Conservation (phyloP, 2,329 filamentous ascomycete species). For the Stagonosporopsis cucurbitacearum region DNA sequence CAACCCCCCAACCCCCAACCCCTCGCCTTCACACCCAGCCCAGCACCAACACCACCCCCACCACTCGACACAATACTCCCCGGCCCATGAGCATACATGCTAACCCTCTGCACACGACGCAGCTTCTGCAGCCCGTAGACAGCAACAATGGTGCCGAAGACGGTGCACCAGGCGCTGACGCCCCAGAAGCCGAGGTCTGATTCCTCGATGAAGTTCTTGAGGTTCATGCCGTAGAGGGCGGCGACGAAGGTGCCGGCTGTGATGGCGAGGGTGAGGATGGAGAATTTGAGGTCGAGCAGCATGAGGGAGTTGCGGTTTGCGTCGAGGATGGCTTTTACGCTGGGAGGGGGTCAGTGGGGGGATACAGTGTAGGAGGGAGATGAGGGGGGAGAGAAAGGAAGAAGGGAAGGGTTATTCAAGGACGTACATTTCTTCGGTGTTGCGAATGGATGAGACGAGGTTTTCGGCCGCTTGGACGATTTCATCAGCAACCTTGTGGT, state of each 20-base stretch:
- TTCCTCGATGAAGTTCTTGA: conserved; percentile 98
- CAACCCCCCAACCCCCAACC: conserved; percentile 38
- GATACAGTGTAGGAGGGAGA: no score
- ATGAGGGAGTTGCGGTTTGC: conserved; percentile 98
- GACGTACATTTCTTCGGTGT: conserved; percentile 95
- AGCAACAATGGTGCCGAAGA: conserved; percentile 79
- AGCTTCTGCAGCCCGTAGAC: conserved; percentile 84
- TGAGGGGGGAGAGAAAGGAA: neutral
- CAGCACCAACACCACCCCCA: no score
- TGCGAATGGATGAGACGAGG: conserved; percentile 90
- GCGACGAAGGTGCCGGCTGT: conserved; percentile 94
- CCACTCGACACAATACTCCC: conserved; percentile 27
- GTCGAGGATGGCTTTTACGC: conserved; percentile 94
- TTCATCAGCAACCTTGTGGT: conserved; percentile 97
- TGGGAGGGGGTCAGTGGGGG: conserved; percentile 48
- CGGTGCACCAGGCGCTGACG: conserved; percentile 73
- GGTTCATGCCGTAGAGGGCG: conserved; percentile 99
- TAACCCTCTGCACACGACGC: conserved; percentile 83
- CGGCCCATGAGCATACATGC: conserved; percentile 71
- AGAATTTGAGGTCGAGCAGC: conserved; percentile 95
- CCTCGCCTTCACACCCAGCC: no score
- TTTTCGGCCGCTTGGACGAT: conserved; percentile 96
- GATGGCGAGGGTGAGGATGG: conserved; percentile 91
- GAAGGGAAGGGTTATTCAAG: neutral
- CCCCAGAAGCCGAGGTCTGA: conserved; percentile 83